phyloP scores from a whole-genome alignment of 1,284 basidiomycete species.

The Puccinia coronata region DNA sequence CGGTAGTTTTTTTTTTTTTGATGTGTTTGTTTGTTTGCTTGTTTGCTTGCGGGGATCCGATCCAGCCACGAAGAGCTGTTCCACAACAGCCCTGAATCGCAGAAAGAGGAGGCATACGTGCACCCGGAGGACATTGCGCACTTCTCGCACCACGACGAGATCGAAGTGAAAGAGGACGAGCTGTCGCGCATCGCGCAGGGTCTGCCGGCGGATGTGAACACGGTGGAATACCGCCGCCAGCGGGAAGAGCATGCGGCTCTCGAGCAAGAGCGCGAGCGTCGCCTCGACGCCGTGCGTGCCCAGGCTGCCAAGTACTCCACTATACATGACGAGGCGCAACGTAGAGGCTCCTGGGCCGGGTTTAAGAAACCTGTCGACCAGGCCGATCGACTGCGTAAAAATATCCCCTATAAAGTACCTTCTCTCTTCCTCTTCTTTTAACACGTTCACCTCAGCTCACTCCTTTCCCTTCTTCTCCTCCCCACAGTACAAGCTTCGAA shows the following conservation, averaged over 20 bases:
- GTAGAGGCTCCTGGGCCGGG: conserved; percentile 70
- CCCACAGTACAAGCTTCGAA: conserved; percentile 79
- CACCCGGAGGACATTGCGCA: conserved; percentile 87
- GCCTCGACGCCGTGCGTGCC: conserved; percentile 44
- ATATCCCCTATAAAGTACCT: conserved; percentile 79
- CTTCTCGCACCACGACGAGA: conserved; percentile 81
- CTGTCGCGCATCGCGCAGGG: conserved; percentile 79
- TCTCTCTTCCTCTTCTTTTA: conserved; percentile 35
- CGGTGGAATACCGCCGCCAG: conserved; percentile 56
- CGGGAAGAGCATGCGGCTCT: conserved; percentile 60
- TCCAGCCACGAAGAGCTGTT: conserved; percentile 68
- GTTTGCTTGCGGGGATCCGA: too few species aligned
- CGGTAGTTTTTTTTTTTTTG: not conserved
- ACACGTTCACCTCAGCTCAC: not conserved
- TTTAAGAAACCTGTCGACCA: conserved; percentile 72
- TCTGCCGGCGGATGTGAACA: conserved; percentile 61
- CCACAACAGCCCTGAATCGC: conserved; percentile 93
- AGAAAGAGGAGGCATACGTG: conserved; percentile 88
- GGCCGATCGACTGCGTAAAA: conserved; percentile 70
- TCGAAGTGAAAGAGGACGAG: conserved; percentile 82
- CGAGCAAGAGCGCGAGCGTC: conserved; percentile 50
- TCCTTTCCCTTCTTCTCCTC: conserved; percentile 32
- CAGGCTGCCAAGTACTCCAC: conserved; percentile 61
- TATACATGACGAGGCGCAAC: conserved; percentile 62
- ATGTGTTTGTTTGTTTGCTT: not conserved